phyloP scores from a whole-genome alignment of 164 flowering plant genomes.

The Vitis rupestris region DNA sequence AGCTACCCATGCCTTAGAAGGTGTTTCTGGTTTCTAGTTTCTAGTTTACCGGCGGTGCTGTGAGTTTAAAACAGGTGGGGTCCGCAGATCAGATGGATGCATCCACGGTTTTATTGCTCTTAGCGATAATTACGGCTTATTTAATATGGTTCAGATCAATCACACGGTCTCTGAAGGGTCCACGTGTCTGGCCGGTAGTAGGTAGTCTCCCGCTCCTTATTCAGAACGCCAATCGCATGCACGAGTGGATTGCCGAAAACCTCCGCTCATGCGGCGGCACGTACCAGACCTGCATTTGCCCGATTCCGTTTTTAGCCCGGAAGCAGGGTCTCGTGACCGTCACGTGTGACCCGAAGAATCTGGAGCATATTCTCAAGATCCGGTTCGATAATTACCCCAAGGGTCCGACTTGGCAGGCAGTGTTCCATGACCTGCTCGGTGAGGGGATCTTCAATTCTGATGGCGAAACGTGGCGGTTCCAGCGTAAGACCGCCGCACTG shows the following conservation, averaged over 20 bases:
- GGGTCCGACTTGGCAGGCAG: slow-evolving; percentile 39
- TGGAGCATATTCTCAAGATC: slow-evolving; percentile 29
- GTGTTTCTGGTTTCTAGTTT: too few species aligned
- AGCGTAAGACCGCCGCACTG: slow-evolving; percentile 40
- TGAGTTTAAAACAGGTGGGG: too few species aligned
- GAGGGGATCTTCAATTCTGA: slow-evolving; percentile 40
- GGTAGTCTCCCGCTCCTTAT: slow-evolving; percentile 36
- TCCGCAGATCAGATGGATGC: slow-evolving; percentile 12
- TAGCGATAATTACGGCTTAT: slow-evolving; percentile 17
- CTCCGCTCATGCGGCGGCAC: slow-evolving; percentile 32
- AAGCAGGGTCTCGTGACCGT: slow-evolving; percentile 35
- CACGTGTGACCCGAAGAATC: slow-evolving; percentile 34
- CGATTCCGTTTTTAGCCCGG: slow-evolving; percentile 27
- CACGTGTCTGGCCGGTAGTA: slow-evolving; percentile 34
- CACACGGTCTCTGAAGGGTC: slow-evolving; percentile 22
- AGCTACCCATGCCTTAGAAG: too few species aligned
- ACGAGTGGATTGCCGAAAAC: slow-evolving; percentile 37
- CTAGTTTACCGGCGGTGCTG: too few species aligned
- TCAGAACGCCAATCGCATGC: slow-evolving; percentile 25
- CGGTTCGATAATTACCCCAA: slow-evolving; percentile 41
- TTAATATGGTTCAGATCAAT: slow-evolving; percentile 24
- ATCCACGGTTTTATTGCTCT: slow-evolving; percentile 11
- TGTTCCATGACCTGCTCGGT: slow-evolving; percentile 35
- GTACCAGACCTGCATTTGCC: slow-evolving; percentile 32
- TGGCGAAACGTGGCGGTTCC: slow-evolving; percentile 39